phyloP scores from a whole-genome alignment of 179 eudicot genomes.

The Camellia oleifera region DNA sequence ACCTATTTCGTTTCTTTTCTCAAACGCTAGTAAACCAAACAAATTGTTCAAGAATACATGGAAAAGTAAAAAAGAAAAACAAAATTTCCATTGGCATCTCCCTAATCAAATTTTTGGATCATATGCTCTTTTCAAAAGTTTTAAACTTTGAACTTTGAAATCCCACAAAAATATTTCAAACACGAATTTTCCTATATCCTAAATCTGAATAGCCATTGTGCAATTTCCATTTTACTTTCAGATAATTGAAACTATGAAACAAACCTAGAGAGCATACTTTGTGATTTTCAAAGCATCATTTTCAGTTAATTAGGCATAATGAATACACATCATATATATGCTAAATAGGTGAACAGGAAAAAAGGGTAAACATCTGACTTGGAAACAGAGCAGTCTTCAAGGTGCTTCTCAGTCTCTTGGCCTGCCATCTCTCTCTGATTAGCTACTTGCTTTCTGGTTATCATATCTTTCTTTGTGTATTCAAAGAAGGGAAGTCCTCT shows the following conservation, averaged over 20 bases:
- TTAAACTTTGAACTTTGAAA: background rate
- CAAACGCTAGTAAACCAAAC: background rate
- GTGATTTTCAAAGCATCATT: background rate
- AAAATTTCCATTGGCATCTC: background rate
- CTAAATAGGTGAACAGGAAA: background rate
- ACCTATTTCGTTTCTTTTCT: background rate
- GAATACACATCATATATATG: background rate
- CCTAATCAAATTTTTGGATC: background rate
- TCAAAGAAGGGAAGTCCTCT: background rate
- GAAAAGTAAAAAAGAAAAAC: background rate
- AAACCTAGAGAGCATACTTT: background rate
- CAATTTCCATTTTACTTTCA: background rate
- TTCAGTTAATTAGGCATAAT: background rate
- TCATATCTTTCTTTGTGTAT: background rate
- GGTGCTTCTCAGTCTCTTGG: slow-evolving; percentile 54
- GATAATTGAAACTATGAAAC: background rate
- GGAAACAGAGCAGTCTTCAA: slow-evolving; percentile 84
- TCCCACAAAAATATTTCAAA: background rate
- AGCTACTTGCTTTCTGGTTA: slow-evolving; percentile 5
- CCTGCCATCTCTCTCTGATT: slow-evolving; percentile 39
- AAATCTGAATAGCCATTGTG: background rate
- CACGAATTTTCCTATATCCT: background rate
- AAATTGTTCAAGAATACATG: background rate
- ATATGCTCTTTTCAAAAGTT: background rate
- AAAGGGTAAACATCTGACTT: slow-evolving; percentile 40